Evolutionary conservation across 2,329 filamentous ascomycete genomes (phyloP), one percentile per base, ranked within the genome.

Genomic region (Aspergillus amoenus): DNA sequence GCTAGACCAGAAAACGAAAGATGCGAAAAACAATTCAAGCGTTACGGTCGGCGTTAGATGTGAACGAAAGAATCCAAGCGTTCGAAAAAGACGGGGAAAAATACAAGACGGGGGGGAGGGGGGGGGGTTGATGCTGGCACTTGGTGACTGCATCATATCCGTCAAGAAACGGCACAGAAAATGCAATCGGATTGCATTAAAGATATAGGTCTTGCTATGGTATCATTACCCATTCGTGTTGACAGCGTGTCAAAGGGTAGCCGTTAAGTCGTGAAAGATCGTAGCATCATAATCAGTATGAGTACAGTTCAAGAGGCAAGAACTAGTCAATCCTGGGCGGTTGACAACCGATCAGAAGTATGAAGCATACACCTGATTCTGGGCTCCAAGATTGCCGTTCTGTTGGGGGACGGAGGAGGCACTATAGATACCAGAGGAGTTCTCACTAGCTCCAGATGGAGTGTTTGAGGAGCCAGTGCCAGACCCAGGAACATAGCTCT

Each of bases 281-380:
- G 69, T 75, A 59, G 64, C 68, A 68, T 74, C 71, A 64, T 74
- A 70, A 64, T 74, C 65, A 67, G 61, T 75, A 74, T 71, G 70
- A 65, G 67, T 75, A 75, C 73, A 75, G 55, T 64, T 67, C 64
- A 61, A 54, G 62, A 58, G 55, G 58, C 60, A 64, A 54, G 53
- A 63, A 63, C 61, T 57, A 56, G 61, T 58, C 62, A 58, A 46
- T 52, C 49, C 51, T 52, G 42, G 61, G 55, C 50, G 56, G 48
- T 52, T 62, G 55, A 49, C 50, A 58, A 58, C 43, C 50, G 53
- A 51, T 71, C 64, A 75, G 57, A 69, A 73, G 59, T 72, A 75
- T 7, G 24, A n/a, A 42, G 68, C 62, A 54, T 69, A 73, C 56
- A 69, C 44, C 56, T 69, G 71, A 49, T 59, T 63, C 55, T 67